Evolutionary conservation across 2,329 filamentous ascomycete species (phyloP), one percentile per base, ranked within the genome.

Genomic region (Diaporthe sp.): DNA sequence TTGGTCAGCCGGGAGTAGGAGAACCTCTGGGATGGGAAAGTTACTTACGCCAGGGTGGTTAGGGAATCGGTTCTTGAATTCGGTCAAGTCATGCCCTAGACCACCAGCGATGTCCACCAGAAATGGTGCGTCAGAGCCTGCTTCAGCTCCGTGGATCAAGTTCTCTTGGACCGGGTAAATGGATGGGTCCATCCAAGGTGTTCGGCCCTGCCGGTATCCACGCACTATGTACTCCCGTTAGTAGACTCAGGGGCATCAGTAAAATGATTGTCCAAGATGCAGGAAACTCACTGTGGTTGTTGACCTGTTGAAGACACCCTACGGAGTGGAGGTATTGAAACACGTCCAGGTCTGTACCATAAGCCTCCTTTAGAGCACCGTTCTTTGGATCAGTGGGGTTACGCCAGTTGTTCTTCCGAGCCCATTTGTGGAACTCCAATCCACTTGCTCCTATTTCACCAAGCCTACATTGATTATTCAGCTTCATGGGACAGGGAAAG

Each of bases 91-190:
- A 61, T 85, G 82, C 0, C 84, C 84, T 4, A 82, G 72, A 4
- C 80, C 80, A 8, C 84, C 84, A 42, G 81, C 84, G 12, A 85
- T 76, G 55, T 86, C 84, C 1, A 85, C 82, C 4, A 86, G 74
- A 2, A 84, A 73, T 17, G 78, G 71, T 0, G 79, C 79, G 4
- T 80, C 78, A 8, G 77, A 62, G 4, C 61, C 72, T 4, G 75
- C 51, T 19, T 83, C 80, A 17, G 80, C 78, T 0, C 81, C 82
- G 1, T 78, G 31, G 17, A 84, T 75, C 1, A 85, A 78, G 10
- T 77, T 79, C 55, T 85, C 79, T 68, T 82, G 70, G 9, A 84
- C 81, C 0, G 83, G 81, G 72, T 81, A 85, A 74, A 85, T 57
- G 10, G 57, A 68, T 1, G 76, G 74, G 12, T 82, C 80, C 81